Evolutionary conservation across 305 asterid species (phyloP), one percentile per base, ranked within the genome.

Genomic region (Fraxinus dipetala): DNA sequence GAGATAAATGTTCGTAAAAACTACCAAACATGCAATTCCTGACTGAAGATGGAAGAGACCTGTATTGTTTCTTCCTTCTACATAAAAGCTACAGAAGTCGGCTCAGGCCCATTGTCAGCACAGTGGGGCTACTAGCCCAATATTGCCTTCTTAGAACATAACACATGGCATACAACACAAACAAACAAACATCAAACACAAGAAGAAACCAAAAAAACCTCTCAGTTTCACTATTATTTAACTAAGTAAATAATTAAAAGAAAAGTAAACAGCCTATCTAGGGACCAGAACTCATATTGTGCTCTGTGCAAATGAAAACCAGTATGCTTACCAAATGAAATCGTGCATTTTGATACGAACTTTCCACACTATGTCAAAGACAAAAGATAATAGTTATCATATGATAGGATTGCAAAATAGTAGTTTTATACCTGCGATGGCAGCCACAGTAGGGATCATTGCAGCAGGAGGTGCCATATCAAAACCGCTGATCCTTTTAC

Each of bases 101-200:
- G 94, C 96, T 92, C 98, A 95, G 92, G 92, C 97, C 97, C 98
- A 95, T 92, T 92, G 97, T 91, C 99, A 92, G 98, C 99, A 92
- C 95, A 93, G 93, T 90, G 94, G 95, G 99, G 95, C 96, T 89
- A 95, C 96, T 91, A 90, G 94, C 97, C 99, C 97, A 92, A 91
- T 85, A 92, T 92, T 95, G 97, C 97, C 97, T 90, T 93, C 96
- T 93, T 93, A 95, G 95, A 88, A 91, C 94, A 89, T 87, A 88
- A 94, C 91, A 90, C 80, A 90, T 92, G 95, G 92, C 96, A 94
- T 91, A 95, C 95, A 94, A 94, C 91, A 94, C 97, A 95, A 91
- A 92, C 97, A 91, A 92, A 90, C 90, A 92, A 95, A 93, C 95
- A 93, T 90, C 92, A 93, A 89, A 94, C 92, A 93, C 97, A 90